Evolutionary conservation across 345 rosid species (phyloP).

Genomic region (Eucalyptus microcorys): DNA sequence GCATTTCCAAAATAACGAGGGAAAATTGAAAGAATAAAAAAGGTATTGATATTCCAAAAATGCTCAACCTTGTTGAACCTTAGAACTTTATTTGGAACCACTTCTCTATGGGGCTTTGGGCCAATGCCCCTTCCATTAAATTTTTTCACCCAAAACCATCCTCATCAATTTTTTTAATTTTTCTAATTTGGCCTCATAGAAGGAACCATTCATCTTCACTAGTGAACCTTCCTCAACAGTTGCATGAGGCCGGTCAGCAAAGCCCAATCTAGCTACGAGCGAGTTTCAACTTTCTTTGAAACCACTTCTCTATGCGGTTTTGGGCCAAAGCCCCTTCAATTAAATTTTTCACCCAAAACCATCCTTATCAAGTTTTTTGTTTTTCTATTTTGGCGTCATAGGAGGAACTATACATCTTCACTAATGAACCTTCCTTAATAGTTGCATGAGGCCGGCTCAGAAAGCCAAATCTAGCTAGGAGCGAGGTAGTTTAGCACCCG

Average conservation of each 20-base stretch:
- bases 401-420: not conserved
- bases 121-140: not conserved
- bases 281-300: too few species aligned
- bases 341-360: too few species aligned
- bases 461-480: not conserved
- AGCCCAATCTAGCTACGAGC: too few species aligned
- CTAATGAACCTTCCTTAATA: not conserved
- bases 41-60: not conserved
- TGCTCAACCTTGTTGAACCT: not conserved
- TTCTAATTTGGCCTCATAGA: not conserved
- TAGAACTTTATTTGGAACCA: not conserved
- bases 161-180: not conserved
- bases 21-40: not conserved
- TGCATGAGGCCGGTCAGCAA: too few species aligned
- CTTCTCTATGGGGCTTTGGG: not conserved
- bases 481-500: fast-evolving
- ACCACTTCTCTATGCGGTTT: too few species aligned
- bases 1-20: not conserved
- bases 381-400: not conserved
- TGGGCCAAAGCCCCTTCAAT: not conserved
- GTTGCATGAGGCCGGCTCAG: fast-evolving
- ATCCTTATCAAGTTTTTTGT: too few species aligned
- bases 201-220: not conserved
- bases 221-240: not conserved
- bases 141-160: not conserved